A percentile compares a stretch with the other conserved stretches of the same genome.
Conservation (phyloP, 108 stramenopile species). For the Nitzschia inconspicua region DNA sequence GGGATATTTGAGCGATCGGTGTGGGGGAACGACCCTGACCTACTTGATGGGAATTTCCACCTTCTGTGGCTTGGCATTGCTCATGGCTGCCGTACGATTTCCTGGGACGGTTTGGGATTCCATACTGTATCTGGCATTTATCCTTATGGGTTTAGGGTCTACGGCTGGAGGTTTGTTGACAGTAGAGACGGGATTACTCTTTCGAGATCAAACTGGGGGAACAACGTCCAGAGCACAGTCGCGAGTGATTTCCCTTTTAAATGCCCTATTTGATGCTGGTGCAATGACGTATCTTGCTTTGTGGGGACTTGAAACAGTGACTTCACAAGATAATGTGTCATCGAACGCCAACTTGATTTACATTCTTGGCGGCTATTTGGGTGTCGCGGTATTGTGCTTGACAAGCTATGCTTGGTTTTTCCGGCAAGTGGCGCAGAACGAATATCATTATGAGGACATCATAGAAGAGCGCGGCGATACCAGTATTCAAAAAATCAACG, state of each 20-base stretch:
- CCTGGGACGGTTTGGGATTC: background rate
- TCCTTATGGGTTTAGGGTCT: constrained; percentile 1
- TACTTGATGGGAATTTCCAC: background rate
- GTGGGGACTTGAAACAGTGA: constrained; percentile 18
- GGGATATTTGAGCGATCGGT: constrained; percentile 24
- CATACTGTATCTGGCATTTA: constrained; percentile 2
- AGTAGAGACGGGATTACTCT: constrained; percentile 26
- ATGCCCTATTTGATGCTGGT: constrained; percentile 45
- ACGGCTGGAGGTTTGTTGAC: constrained; percentile 4
- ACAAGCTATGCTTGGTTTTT: background rate
- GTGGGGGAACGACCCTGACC: constrained; percentile 11
- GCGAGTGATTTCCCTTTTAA: constrained; percentile 39
- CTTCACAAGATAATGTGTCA: too few relatives aligned
- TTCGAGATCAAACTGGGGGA: background rate
- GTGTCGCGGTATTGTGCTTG: background rate
- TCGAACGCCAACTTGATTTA: background rate
- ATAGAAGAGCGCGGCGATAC: too few relatives aligned
- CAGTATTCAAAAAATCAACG: too few relatives aligned
- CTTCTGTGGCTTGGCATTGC: background rate
- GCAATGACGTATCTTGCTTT: constrained; percentile 34
- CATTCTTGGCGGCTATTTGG: background rate
- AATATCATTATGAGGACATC: too few relatives aligned
- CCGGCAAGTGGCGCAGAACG: too few relatives aligned
- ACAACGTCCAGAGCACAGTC: background rate
- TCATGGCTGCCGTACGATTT: background rate